Evolutionary conservation across 495 filamentous ascomycete genomes (phyloP).

Genomic region (Neurospora sp.): DNA sequence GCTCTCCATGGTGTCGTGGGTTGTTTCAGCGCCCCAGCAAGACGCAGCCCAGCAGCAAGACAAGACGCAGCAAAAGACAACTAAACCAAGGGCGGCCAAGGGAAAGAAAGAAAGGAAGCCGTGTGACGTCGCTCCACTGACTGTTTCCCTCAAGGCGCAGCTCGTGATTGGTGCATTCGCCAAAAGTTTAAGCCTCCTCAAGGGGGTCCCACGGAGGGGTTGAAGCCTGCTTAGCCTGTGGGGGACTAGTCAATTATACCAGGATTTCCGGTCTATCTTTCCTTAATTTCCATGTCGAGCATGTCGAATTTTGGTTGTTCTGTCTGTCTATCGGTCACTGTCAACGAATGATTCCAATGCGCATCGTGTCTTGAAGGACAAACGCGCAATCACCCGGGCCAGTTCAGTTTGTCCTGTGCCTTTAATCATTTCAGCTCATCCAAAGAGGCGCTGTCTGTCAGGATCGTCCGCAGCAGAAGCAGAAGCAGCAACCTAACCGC

Average conservation of each 20-base stretch:
- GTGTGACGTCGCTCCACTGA: conserved; percentile 11
- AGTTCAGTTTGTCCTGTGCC: not conserved
- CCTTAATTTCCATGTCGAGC: not conserved
- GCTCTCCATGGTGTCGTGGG: not conserved
- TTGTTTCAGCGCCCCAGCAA: not conserved
- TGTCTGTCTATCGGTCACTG: not conserved
- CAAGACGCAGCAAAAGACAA: not conserved
- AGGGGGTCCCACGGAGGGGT: conserved; percentile 5
- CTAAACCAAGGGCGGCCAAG: not conserved
- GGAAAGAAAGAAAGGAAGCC: not conserved
- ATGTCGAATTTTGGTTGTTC: not conserved
- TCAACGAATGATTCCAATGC: not conserved
- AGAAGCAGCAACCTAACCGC: not conserved
- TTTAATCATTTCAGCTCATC: not conserved
- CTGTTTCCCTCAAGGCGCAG: not conserved
- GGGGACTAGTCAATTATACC: not conserved
- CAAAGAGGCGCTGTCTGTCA: not conserved
- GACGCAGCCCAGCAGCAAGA: not conserved
- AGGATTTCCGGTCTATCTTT: not conserved
- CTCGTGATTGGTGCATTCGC: conserved; percentile 13
- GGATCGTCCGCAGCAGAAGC: not conserved
- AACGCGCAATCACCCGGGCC: not conserved
- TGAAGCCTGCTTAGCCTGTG: conserved; percentile 4
- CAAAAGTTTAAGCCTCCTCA: conserved; percentile 6
- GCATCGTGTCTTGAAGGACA: not conserved